These are phyloP conservation scores for Hsuehochloa calcarea DNA, from an alignment of 176 grass and related monocot species.

Conservation along the genomic window DNA sequence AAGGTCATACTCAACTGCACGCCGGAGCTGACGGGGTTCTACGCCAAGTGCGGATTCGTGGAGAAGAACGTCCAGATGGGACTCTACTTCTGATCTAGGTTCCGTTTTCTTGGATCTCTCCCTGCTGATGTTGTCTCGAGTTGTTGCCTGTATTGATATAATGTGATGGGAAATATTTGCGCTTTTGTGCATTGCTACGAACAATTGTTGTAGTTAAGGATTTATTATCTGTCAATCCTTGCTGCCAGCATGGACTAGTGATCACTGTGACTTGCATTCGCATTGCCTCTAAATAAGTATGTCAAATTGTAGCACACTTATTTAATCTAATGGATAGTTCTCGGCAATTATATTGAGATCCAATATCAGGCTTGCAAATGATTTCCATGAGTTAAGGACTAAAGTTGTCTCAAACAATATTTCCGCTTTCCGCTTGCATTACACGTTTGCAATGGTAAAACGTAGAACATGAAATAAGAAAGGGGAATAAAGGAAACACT, in stretches of 20 bases:
- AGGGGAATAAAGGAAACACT: background rate
- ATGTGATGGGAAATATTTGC: background rate
- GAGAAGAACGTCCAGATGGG: slow-evolving; percentile 93
- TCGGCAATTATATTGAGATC: background rate
- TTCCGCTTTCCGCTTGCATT: background rate
- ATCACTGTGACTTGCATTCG: background rate
- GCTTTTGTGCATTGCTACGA: background rate
- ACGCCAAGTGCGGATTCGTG: slow-evolving; percentile 70
- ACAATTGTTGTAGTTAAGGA: background rate
- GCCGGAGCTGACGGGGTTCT: slow-evolving; percentile 59
- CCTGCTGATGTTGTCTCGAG: background rate
- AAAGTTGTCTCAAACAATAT: background rate
- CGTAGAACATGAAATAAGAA: background rate
- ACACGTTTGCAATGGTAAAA: background rate
- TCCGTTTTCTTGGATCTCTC: slow-evolving; percentile 12
- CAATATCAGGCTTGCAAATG: background rate
- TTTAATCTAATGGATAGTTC: background rate
- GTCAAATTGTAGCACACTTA: background rate
- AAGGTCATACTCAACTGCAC: slow-evolving; percentile 89
- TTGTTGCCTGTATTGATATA: slow-evolving; percentile 8
- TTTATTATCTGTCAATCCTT: background rate
- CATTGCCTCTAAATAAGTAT: slow-evolving; percentile 1
- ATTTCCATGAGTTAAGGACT: background rate
- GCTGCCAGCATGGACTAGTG: background rate
- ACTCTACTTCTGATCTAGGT: slow-evolving; percentile 78